Evolutionary conservation across 2,329 filamentous ascomycete genomes (phyloP), one percentile per base, ranked within the genome.

Genomic region (Ophiosphaerella herpotricha): DNA sequence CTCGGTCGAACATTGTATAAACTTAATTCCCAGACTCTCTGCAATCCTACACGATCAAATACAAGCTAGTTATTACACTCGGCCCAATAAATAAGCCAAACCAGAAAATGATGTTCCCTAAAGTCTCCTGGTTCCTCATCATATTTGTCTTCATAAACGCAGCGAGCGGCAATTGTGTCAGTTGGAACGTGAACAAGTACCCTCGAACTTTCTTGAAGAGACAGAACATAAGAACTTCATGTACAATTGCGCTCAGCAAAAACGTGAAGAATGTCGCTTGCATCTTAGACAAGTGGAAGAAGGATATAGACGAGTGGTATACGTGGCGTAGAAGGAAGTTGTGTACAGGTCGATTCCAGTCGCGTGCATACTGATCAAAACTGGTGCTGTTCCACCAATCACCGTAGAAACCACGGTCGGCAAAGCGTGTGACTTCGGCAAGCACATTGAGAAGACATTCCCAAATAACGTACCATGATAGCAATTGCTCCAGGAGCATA

Each of bases 381-480:
- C 76, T 77, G 13, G 80, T 71, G n/a, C 66, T 68, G 54, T 81
- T 80, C 80, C 80, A 81, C 79, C 79, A 79, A 57, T 77, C 74
- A 52, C 78, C 74, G 54, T 78, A 77, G 71, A 91, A 91, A 53
- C 84, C 86, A 39, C 89, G 83, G 67, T 92, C 89, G 4, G 89
- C 88, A 68, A 92, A 93, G 55, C 80, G 79, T 0, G 88, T 91
- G 47, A 92, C 69, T 71, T 93, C 89, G 4, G 88, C 89, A 18
- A 92, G 77, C 12, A 90, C 82, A 68, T 92, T 92, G 52, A 91
- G 76, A 23, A 78, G 68, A 54, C 78, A 80, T 59, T 80, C 78
- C 89, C 89, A 93, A 57, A 92, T 91, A 24, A 93, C 81, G 68
- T 91, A 92, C 86, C 89, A 93, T 0, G 84, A 81, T 49, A 90